Base-by-base conservation (phyloP, 192 early-diverging fungal species). In the Coemansia umbellata region DNA sequence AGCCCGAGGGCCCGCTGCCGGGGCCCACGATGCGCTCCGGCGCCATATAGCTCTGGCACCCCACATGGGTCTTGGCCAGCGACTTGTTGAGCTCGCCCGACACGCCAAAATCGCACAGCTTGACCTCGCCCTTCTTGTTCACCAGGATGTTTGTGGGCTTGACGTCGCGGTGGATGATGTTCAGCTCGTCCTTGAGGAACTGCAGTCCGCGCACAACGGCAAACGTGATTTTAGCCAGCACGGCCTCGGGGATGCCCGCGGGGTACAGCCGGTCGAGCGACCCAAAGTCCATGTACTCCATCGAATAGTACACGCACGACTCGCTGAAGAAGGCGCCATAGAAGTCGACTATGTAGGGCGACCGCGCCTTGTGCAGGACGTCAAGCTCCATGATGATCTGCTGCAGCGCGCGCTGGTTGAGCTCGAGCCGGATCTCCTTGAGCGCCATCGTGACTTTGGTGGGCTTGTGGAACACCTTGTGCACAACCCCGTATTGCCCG, bases 211-310 rank as follows among this genome's bases (percentile, higher is more conserved):
- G 78, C 17, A 94, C 85, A 73, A 94, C 89, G 37, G 89, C 81
- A 23, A 80, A 70, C 5, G 90, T 80, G 39, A 94, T 91, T 40
- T 74, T 74, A 6, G 82, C 83, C 51, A 97, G 63, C 18, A 94
- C 80, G 48, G 81, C 79, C 69, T 96, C 93, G 14, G 88, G 88
- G 3, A 91, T 81, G 21, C 91, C 92, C 22, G 80, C 79, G 13
- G 82, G 78, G 49, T 94, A 94, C 26, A 96, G 64, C 14, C 82
- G 82, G 56, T 95, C 91, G 31, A 96, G 60, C n/a, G 91, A 94
- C 33, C 93, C 94, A 37, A 84, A 90, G 58, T 98, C 95, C 95
- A 98, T 98, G 60, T 83, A 98, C 72, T 98, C 95, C 92, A 98
- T 98, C 60, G 89, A 93, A 60, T 93, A 93, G 66, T 95, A 97